Percentiles rank a stretch among this genome's conserved stretches.
These are phyloP conservation scores for Monilinia polystroma DNA, from an alignment of 2,329 filamentous ascomycete species.

Conservation along the genomic window DNA sequence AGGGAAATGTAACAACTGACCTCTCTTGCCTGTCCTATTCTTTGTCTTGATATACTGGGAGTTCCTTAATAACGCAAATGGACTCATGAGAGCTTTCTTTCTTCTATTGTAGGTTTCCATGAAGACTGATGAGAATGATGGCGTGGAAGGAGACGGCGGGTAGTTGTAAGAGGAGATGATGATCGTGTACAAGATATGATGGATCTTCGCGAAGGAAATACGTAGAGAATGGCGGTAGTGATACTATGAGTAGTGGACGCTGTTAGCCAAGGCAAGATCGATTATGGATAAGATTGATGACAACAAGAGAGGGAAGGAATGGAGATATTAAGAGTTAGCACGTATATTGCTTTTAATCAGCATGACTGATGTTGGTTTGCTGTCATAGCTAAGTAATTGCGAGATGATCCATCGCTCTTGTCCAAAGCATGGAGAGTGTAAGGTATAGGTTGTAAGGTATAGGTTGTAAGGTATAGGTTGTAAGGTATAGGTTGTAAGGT, in stretches of 20 bases:
- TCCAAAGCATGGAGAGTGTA: background rate
- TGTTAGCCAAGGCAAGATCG: slow-evolving; percentile 11
- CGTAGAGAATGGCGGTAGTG: background rate
- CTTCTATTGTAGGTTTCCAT: slow-evolving; percentile 34
- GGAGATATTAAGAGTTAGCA: background rate
- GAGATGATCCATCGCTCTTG: background rate
- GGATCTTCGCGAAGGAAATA: background rate
- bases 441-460: background rate
- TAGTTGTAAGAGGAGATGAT: too few species aligned
- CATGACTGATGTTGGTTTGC: background rate
- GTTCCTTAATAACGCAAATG: slow-evolving; percentile 29
- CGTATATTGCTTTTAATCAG: background rate
- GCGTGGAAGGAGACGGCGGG: background rate
- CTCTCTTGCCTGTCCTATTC: background rate
- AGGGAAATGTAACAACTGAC: background rate
- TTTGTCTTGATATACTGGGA: slow-evolving; percentile 23
- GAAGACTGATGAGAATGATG: background rate
- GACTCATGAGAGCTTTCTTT: slow-evolving; percentile 30
- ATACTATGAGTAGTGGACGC: background rate
- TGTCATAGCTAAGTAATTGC: background rate
- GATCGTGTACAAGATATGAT: background rate
- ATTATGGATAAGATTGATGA: background rate
- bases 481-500: background rate
- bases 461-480: too few species aligned
- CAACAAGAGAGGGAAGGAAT: background rate